Evolutionary conservation across 352 stramenopile genomes (phyloP), one percentile per base, ranked within the genome.

Genomic region (Thraustochytrium striatum): DNA sequence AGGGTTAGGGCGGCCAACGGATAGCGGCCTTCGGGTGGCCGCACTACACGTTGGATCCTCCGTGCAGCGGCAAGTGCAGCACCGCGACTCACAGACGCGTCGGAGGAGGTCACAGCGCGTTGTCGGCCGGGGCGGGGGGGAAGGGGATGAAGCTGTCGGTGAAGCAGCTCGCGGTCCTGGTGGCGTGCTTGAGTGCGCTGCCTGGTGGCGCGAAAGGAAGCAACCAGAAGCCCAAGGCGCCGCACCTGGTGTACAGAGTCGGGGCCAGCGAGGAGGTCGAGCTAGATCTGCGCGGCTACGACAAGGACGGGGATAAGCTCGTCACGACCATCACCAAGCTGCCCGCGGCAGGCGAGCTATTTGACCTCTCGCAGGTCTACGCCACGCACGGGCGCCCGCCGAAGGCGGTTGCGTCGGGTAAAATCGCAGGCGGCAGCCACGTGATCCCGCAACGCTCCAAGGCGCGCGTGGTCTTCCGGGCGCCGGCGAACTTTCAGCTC

Each of bases 281-380:
- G 28, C 81, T 85, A 7, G 30, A 43, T 5, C 72, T 85, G 7
- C n/a, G 25, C 32, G 82, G 82, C 3, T 85, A 83, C 68, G 82
- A 85, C 55, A 41, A 75, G 25, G 79, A 84, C 33, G 82, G 82
- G n/a, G 70, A 84, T 55, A 78, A 94, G 87, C 82, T 95, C 35
- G 85, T 82, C 8, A 84, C 87, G 58, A 90, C 85, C 33, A 91
- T 93, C 82, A 90, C 87, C 7, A 87, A 86, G 57, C 81, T 94
- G 32, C 89, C 89, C 0, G 78, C 87, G 25, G 90, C 91, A 38
- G 89, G 89, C n/a, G 79, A 87, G 81, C 79, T 94, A 30, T 92
- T 91, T 81, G 88, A 94, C 75, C 88, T 94, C 61, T 92, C 88
- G 2, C 84, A 93, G 16, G 84, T 94, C 28, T 94, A 86, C 72